Conservation (phyloP, 306 rosid genomes). For the Inga oerstediana region DNA sequence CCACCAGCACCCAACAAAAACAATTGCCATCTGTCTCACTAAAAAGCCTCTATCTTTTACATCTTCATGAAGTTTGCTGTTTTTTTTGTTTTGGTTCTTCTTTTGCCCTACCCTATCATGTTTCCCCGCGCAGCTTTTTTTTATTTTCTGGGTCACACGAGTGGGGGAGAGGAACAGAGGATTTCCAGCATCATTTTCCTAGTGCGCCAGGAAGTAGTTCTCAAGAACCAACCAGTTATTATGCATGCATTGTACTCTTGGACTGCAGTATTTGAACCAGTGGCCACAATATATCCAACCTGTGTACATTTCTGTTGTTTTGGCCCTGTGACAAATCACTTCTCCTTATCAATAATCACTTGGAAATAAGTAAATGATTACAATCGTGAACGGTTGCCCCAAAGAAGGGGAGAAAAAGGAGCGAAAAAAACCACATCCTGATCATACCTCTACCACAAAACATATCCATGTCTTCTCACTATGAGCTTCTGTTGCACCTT, state of each 20-base stretch:
- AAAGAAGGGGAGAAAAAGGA: background rate
- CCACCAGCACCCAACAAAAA: slow-evolving; percentile 10
- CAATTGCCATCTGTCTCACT: slow-evolving; percentile 35
- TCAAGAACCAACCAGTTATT: slow-evolving; percentile 32
- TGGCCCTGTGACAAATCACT: slow-evolving; percentile 65
- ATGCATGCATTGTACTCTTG: slow-evolving; percentile 48
- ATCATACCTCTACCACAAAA: slow-evolving; percentile 87
- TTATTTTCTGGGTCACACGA: slow-evolving; percentile 9
- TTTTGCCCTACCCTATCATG: slow-evolving; percentile 18
- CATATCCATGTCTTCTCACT: slow-evolving; percentile 83
- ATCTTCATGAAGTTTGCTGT: slow-evolving; percentile 22
- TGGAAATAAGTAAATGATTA: background rate
- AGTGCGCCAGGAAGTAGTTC: slow-evolving; percentile 34
- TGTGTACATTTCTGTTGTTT: slow-evolving; percentile 76
- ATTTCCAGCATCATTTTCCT: slow-evolving; percentile 16
- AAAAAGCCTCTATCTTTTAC: slow-evolving; percentile 18
- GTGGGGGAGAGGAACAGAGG: background rate
- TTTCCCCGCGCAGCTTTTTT: slow-evolving; percentile 5
- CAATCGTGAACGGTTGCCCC: background rate
- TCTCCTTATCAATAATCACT: slow-evolving; percentile 6
- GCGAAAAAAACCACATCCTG: background rate
- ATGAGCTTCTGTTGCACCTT: slow-evolving; percentile 79
- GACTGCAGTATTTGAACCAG: slow-evolving; percentile 93
- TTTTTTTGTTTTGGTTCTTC: slow-evolving; percentile 8
- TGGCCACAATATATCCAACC: slow-evolving; percentile 93